Evolutionary conservation across 306 rosid genomes (phyloP), one percentile per base, ranked within the genome.

Genomic region (Vigna hirtella): DNA sequence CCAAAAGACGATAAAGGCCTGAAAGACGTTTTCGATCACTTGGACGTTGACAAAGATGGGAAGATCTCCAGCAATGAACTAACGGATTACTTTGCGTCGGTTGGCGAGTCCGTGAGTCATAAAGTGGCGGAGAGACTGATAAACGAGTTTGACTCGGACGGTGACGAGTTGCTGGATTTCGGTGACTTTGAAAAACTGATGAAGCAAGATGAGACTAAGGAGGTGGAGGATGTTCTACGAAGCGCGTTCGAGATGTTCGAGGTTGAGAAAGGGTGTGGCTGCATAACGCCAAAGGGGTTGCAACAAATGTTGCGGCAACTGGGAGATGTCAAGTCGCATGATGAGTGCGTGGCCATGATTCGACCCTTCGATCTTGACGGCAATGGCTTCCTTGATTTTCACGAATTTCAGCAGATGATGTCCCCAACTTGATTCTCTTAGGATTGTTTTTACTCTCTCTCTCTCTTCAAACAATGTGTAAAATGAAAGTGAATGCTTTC

Each of bases 211-310:
- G 78, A 79, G 3, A 80, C 49, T 4, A 77, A 45, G 4, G 87
- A 83, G 17, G 53, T 38, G n/a, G 82, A 83, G 9, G 84, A 79
- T 20, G 86, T 83, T 79, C 45, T 83, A 1, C 72, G 76, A 24
- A 65, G 66, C 3, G 93, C 91, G 32, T 90, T 90, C 10, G 81
- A 83, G 86, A 90, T 86, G 93, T 88, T 90, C 66, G 91, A 87
- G 82, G 81, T 65, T 32, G 89, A 82, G 15, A 80, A 82, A 66
- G 96, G 91, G 1, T 74, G 87, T 2, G 93, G 93, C 0, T 82
- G 63, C 70, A 88, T 90, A 10, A 85, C 85, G 0, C 87, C 93
- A 0, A 47, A 66, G 10, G 91, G 96, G 0, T 57, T 90, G 85
- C 93, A 84, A 30, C 66, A 57, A 12, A 91, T 85, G 93, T 76